Base-by-base conservation (phyloP, 306 rosid species). In the Dryas octopetala region DNA sequence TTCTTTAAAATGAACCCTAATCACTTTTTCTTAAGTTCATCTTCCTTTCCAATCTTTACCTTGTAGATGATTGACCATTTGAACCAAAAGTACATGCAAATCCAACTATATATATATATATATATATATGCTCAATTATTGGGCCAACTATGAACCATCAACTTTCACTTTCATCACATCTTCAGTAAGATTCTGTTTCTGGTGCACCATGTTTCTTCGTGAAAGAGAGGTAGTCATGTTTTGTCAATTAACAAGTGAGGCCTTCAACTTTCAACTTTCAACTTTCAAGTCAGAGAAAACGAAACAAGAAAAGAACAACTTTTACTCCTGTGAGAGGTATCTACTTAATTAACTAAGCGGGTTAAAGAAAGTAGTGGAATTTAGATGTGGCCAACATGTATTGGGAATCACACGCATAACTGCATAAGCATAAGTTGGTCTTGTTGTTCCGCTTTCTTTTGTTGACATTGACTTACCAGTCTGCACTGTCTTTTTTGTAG, bases 401-500 rank as follows among this genome's bases (percentile, higher is more conserved):
- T 41, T 8, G 68, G 50, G 28, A 63, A 16, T 8, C 38, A 32
- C 38, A 32, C 1, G 38, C 38, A 32, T 23, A 23, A 23, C 23
- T 23, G 23, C 55, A 51, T 16, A 15, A 51, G 55, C 55, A 14
- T 14, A 52, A 14, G 57, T 14, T 52, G 58, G 32, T 46, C 71
- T 66, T 14, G 32, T 26, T 15, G 45, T 52, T 16, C 41, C 19
- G 66, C 45, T 54, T 70, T 54, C 64, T 55, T 64, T 52, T 55
- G 48, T 53, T 71, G 54, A 71, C 66, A 43, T 13, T 13, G 75
- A 71, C 54, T 44, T 5, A 41, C 19, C 75, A 5, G 43, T 71
- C 62, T 70, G 38, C 38, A 66, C 3, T n/a, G 4, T 12, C 10
- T 55, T 23, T 58, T 23, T 9, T 58, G 15, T 5, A 1, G 41